Conservation (phyloP, 2,329 filamentous ascomycete species). For the Monilinia vaccinii-corymbosi region DNA sequence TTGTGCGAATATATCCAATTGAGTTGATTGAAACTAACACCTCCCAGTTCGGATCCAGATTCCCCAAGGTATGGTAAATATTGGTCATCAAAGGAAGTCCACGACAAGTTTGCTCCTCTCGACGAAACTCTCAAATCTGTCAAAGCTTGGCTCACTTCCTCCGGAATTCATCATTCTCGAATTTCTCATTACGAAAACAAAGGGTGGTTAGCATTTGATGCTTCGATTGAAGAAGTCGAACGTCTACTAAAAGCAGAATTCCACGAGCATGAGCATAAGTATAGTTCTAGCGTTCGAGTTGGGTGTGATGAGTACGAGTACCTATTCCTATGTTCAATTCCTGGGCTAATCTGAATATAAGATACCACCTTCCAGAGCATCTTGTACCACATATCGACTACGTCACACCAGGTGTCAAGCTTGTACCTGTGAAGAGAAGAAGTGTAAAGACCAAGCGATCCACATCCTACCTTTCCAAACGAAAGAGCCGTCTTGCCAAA, state of each 20-base stretch:
- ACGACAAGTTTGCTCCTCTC: slow-evolving; percentile 29
- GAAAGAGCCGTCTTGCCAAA: slow-evolving; percentile 2
- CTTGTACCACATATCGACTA: slow-evolving; percentile 37
- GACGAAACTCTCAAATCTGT: slow-evolving; percentile 24
- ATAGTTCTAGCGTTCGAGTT: slow-evolving; percentile 21
- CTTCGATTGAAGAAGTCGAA: slow-evolving; percentile 29
- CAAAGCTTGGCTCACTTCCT: slow-evolving; percentile 28
- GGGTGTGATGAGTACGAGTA: slow-evolving; percentile 30
- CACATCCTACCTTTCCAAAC: background rate
- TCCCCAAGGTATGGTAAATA: slow-evolving; percentile 18
- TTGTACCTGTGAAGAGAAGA: slow-evolving; percentile 16
- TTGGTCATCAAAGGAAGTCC: slow-evolving; percentile 16
- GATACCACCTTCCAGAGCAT: slow-evolving; percentile 35
- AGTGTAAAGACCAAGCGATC: slow-evolving; percentile 11
- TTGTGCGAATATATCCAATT: background rate
- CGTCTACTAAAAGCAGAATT: slow-evolving; percentile 29
- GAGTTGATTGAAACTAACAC: background rate
- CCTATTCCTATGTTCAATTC: background rate
- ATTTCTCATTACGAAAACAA: slow-evolving; percentile 29
- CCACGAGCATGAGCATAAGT: slow-evolving; percentile 29
- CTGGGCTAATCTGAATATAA: slow-evolving; percentile 1
- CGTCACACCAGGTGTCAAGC: slow-evolving; percentile 37
- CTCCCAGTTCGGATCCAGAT: slow-evolving; percentile 18
- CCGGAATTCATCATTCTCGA: slow-evolving; percentile 27
- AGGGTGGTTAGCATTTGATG: slow-evolving; percentile 32